phyloP scores from a whole-genome alignment of 257 asterid species.

The Gardenia jasminoides region DNA sequence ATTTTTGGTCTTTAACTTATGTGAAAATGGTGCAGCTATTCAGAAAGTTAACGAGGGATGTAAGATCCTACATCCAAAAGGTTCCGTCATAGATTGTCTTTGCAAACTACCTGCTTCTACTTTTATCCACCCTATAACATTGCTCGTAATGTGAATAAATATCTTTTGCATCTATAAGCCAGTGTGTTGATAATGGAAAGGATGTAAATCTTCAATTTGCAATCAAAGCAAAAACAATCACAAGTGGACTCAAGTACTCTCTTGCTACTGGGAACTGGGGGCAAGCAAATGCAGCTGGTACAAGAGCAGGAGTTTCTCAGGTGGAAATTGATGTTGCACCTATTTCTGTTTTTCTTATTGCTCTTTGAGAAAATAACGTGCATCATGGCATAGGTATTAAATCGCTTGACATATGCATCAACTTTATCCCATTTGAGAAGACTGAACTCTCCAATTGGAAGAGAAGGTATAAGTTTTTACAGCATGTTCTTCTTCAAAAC shows the following conservation, averaged over 20 bases:
- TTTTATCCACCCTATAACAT: background rate
- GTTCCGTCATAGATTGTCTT: background rate
- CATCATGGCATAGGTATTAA: slow-evolving; percentile 13
- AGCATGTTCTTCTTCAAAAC: background rate
- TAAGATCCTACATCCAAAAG: slow-evolving; percentile 26
- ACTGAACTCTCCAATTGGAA: slow-evolving; percentile 27
- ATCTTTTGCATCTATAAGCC: background rate
- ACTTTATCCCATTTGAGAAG: slow-evolving; percentile 26
- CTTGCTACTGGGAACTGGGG: slow-evolving; percentile 33
- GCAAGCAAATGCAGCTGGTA: slow-evolving; percentile 30
- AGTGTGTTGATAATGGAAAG: slow-evolving; percentile 30
- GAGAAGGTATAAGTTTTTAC: slow-evolving; percentile 17
- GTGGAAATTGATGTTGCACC: background rate
- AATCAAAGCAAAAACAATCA: slow-evolving; percentile 28
- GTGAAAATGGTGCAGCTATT: slow-evolving; percentile 21
- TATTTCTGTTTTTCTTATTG: background rate
- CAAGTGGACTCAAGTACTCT: slow-evolving; percentile 27
- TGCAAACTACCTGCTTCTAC: background rate
- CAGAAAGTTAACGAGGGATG: slow-evolving; percentile 26
- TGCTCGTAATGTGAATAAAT: background rate
- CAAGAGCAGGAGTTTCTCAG: slow-evolving; percentile 33
- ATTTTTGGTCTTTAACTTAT: background rate
- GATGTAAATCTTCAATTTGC: slow-evolving; percentile 30
- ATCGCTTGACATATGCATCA: slow-evolving; percentile 26
- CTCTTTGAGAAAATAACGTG: background rate